Evolutionary conservation across 129 eudicot genomes (phyloP), one percentile per base, ranked within the genome.

Genomic region (Arctium minus): DNA sequence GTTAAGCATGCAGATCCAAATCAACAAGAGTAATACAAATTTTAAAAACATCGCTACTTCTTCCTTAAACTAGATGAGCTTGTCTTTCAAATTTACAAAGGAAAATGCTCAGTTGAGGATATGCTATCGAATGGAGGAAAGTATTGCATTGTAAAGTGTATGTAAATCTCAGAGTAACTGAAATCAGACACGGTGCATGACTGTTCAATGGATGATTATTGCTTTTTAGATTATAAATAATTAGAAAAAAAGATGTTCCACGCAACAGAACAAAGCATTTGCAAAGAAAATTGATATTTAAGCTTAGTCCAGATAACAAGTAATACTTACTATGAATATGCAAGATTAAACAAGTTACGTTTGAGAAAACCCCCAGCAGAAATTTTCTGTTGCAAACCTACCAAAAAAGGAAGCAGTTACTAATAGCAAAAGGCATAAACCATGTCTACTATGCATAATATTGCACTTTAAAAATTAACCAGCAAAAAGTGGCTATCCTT

Each of bases 311-410:
- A 39, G 37, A 75, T 32, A 37, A 40, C 42, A 60, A 22, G 27
- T 15, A 33, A 30, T 71, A 82, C 97, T 87, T 89, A 96, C 99
- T 87, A 85, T 17, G 87, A 38, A 79, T 90, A 93, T 8, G 98
- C 99, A 65, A 92, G 68, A 79, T 90, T 88, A 81, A 96, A 96
- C 87, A 96, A 62, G 38, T 87, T 80, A 17, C 88, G 82, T 81
- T 90, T 90, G 62, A 96, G 40, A 78, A 86, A 81, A 82, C 98
- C 97, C 13, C 98, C 98, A 3, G 96, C 76, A 69, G 95, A 62
- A 36, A 93, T 89, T 88, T 89, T 96, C 83, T 90, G 94, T 84
- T 86, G 88, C 90, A 96, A 88, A 83, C 99, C 99, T 96, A 84
- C 70, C 80, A 70, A 79, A 17, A 37, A 17, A 67, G 65, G 31